phyloP scores from a whole-genome alignment of 805 yeast genomes.

The Spathaspora boniae region DNA sequence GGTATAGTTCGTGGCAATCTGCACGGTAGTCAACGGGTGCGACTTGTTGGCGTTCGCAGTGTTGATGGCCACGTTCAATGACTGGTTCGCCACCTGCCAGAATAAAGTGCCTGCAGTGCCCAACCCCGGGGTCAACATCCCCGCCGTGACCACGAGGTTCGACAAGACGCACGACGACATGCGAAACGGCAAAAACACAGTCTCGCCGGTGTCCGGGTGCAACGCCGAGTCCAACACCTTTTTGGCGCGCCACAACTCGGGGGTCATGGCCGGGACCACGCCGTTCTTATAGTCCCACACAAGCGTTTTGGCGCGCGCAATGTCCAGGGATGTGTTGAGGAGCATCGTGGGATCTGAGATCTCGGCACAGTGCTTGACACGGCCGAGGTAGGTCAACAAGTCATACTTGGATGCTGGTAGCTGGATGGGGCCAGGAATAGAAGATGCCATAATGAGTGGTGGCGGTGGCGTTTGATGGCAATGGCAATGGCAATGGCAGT shows the following conservation, averaged over 20 bases:
- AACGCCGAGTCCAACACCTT: slow-evolving; percentile 83
- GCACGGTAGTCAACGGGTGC: slow-evolving; percentile 78
- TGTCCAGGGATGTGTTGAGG: slow-evolving; percentile 61
- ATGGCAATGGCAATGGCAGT: not conserved
- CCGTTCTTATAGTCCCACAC: slow-evolving; percentile 77
- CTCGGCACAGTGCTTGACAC: slow-evolving; percentile 91
- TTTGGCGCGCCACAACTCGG: slow-evolving; percentile 87
- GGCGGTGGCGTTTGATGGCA: slow-evolving; percentile 47
- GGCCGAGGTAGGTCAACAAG: slow-evolving; percentile 81
- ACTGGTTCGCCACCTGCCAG: slow-evolving; percentile 98
- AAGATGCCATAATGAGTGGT: slow-evolving; percentile 67
- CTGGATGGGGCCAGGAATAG: slow-evolving; percentile 76
- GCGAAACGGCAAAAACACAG: slow-evolving; percentile 89
- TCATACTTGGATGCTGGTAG: slow-evolving; percentile 82
- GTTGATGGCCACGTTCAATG: slow-evolving; percentile 93
- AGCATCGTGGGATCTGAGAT: slow-evolving; percentile 91
- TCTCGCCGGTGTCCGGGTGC: slow-evolving; percentile 96
- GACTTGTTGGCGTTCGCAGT: slow-evolving; percentile 95
- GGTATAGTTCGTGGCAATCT: slow-evolving; percentile 73
- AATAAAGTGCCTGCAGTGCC: slow-evolving; percentile 88
- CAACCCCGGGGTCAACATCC: slow-evolving; percentile 94
- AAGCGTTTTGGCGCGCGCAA: slow-evolving; percentile 59
- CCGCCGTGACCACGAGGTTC: slow-evolving; percentile 91
- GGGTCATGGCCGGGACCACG: slow-evolving; percentile 57
- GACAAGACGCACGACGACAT: slow-evolving; percentile 96